These are phyloP conservation scores for Sporisorium exsertum DNA, from an alignment of 1,284 basidiomycete genomes.

Conservation along the genomic window DNA sequence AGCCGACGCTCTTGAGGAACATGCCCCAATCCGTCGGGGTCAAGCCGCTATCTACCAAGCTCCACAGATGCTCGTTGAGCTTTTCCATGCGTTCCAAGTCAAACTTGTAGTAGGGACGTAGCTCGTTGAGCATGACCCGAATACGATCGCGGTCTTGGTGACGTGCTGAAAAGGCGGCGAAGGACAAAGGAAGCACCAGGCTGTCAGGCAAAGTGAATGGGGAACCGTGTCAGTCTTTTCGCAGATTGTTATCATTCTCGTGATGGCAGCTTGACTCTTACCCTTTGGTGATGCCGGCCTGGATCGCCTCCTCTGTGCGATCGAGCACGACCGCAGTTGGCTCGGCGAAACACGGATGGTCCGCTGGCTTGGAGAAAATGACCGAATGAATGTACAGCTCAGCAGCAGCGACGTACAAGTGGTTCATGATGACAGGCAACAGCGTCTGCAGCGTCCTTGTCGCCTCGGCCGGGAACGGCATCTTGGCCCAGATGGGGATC, in stretches of 20 bases:
- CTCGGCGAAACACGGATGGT: constrained; percentile 39
- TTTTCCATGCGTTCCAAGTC: constrained; percentile 45
- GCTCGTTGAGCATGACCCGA: constrained; percentile 37
- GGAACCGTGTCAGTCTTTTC: not conserved
- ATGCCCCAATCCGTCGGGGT: constrained; percentile 43
- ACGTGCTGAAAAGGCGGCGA: constrained; percentile 39
- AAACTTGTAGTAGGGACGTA: constrained; percentile 50
- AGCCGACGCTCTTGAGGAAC: constrained; percentile 48
- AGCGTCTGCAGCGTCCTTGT: constrained; percentile 34
- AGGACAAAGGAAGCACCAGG: constrained; percentile 36
- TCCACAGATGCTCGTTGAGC: constrained; percentile 47
- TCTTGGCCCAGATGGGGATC: constrained; percentile 45
- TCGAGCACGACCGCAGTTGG: constrained; percentile 37
- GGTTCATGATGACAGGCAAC: constrained; percentile 40
- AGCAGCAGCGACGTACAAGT: constrained; percentile 43
- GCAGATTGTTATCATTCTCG: no score
- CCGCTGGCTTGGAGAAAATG: constrained; percentile 45
- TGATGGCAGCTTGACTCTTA: no score
- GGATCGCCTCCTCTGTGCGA: constrained; percentile 44
- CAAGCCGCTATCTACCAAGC: constrained; percentile 42
- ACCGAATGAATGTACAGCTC: constrained; percentile 51
- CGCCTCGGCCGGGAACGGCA: constrained; percentile 35
- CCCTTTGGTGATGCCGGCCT: constrained; percentile 41
- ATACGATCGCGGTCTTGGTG: constrained; percentile 35
- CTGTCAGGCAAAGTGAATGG: not conserved